These are phyloP conservation scores for Arctium minus DNA, from an alignment of 129 eudicot species.

Conservation along the genomic window DNA sequence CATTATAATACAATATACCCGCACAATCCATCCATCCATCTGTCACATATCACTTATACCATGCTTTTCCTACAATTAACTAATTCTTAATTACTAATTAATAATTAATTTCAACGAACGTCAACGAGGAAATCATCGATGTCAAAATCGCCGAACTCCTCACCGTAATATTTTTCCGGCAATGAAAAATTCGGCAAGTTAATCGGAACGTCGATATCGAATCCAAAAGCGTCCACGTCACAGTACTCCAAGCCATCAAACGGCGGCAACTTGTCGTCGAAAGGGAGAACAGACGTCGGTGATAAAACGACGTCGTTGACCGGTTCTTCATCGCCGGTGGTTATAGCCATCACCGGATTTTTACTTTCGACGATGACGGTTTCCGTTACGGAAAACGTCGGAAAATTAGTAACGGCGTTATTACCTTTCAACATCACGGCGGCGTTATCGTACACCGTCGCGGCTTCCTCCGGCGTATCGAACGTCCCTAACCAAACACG, in stretches of 20 bases:
- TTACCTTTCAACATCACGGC: conserved; percentile 51
- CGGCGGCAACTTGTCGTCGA: conserved; percentile 35
- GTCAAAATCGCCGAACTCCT: conserved; percentile 55
- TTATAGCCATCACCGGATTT: neutral
- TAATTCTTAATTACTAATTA: neutral
- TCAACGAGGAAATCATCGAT: conserved; percentile 51
- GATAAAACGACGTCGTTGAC: conserved; percentile 35
- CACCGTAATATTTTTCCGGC: conserved; percentile 24
- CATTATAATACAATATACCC: conserved; percentile 18
- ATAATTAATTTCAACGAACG: conserved; percentile 8
- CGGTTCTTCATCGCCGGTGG: neutral
- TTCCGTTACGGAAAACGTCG: conserved; percentile 16
- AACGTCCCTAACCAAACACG: conserved; percentile 72
- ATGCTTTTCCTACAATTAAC: neutral
- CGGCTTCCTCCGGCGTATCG: conserved; percentile 77
- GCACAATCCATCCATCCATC: conserved; percentile 7
- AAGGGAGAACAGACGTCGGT: conserved; percentile 61
- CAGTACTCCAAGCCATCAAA: conserved; percentile 35
- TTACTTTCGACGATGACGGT: conserved; percentile 19
- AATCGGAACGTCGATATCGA: conserved; percentile 28
- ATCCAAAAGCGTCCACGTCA: conserved; percentile 45
- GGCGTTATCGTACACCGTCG: conserved; percentile 61
- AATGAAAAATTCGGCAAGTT: conserved; percentile 16
- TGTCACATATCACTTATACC: neutral
- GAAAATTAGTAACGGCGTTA: conserved; percentile 68